Base-by-base conservation (phyloP, 176 grass and related monocot genomes). In the Oryza australiensis region DNA sequence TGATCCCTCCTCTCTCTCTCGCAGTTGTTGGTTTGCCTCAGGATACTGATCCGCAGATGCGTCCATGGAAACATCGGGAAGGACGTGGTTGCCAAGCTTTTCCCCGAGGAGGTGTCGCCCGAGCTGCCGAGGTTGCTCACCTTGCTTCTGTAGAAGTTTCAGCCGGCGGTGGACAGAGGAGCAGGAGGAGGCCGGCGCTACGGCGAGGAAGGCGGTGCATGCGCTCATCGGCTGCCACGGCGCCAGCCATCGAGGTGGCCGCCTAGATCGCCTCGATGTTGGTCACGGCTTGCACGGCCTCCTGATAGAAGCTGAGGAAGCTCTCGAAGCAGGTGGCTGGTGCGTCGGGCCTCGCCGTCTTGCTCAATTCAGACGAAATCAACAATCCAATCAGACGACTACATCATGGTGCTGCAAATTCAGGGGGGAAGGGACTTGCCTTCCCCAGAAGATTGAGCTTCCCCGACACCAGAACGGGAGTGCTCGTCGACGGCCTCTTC, bases 71-170 rank as follows among this genome's bases (percentile, higher is more conserved):
- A 91, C 40, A 74, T 90, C 14, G 49, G 67, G 7, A 94, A 87
- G 81, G 92, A 91, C 15, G 92, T 93, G 16, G 86, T 97, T 37
- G 88, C 86, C 5, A 93, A 89, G 78, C 64, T 97, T 16, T 98
- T 98, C 76, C 95, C 92, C 12, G 29, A 14, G 32, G 86, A 94
- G 69, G 90, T 94, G 23, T 66, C 68, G 7, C 90, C 92, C 29
- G 90, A 98, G 81, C 23, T 98, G 68, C 92, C 93, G 34, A 91
- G 88, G 77, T 70, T 94, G 79, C 88, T 98, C 70, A 91, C 90
- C 5, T 85, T 98, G 84, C 88, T 98, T 26, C 88, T 98, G 46
- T 90, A 94, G 77, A 98, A 98, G 73, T 98, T 98, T 80, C 95
- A 94, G 68, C 80, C 87, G 6, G 88, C n/a, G n/a, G n/a, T n/a